Conservation (phyloP, 78 protist genomes). For the Creolimax fragrantissima region DNA sequence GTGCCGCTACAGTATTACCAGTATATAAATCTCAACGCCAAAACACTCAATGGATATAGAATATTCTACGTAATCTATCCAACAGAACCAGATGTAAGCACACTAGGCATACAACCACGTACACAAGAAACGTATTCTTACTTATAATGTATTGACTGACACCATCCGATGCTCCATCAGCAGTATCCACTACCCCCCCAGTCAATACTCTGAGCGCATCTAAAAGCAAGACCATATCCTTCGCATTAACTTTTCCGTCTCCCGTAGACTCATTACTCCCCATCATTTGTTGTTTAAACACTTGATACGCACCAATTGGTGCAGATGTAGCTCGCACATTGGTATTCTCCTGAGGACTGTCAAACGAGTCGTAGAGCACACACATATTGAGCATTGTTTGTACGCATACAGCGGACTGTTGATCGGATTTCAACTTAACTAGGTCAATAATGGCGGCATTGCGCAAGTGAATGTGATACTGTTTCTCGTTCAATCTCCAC, state of each 20-base stretch:
- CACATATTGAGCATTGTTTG: too few species aligned
- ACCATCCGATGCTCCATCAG: not conserved
- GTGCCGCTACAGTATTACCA: too few species aligned
- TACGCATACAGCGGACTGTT: too few species aligned
- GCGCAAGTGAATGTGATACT: not conserved
- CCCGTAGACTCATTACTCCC: not conserved
- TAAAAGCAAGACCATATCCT: not conserved
- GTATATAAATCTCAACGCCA: too few species aligned
- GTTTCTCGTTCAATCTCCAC: not conserved
- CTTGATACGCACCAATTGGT: not conserved
- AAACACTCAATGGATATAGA: too few species aligned
- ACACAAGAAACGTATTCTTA: too few species aligned
- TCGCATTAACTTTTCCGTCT: not conserved
- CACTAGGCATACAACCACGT: not conserved
- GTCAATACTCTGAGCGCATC: not conserved
- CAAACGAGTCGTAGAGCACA: too few species aligned
- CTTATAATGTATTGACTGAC: not conserved
- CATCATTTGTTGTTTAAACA: not conserved
- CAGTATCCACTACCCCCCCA: not conserved
- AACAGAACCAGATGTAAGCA: too few species aligned
- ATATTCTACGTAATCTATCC: too few species aligned
- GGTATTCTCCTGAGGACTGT: too few species aligned
- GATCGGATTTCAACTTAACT: too few species aligned
- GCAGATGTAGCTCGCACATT: too few species aligned
- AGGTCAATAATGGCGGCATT: not conserved